Percentiles rank a stretch among this genome's conserved stretches.
phyloP scores from a whole-genome alignment of 192 early-diverging fungal species.

The Geosiphon pyriformis region DNA sequence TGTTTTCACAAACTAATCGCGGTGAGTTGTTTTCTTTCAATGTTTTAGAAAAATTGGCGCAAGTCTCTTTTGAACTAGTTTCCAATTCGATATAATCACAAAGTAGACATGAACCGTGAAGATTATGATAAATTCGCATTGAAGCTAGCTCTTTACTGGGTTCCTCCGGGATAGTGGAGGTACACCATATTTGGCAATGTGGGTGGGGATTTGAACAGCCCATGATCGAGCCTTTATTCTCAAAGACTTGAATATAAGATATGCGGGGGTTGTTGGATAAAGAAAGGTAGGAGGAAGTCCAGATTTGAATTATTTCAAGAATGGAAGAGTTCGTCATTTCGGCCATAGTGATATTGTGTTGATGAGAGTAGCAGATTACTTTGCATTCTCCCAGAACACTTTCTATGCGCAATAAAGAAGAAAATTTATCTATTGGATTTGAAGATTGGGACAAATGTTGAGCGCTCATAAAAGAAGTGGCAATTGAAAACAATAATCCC shows the following conservation, averaged over 20 bases:
- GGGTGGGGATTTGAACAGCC: conserved; percentile 98
- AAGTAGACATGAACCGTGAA: conserved; percentile 61
- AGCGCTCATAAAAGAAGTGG: neutral
- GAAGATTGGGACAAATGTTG: neutral
- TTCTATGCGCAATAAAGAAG: conserved; percentile 49
- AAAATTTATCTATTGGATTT: conserved; percentile 5
- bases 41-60: no score
- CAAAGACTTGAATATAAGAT: conserved; percentile 90
- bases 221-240: conserved; percentile 96
- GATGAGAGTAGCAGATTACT: conserved; percentile 91
- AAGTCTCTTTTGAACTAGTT: conserved; percentile 2
- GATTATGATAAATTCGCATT: conserved; percentile 54
- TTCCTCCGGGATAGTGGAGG: conserved; percentile 78
- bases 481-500: no score
- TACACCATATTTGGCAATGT: conserved; percentile 92
- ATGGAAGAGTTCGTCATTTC: conserved; percentile 74
- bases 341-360: conserved; percentile 84
- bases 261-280: conserved; percentile 51
- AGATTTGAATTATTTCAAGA: conserved; percentile 58
- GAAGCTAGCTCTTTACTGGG: conserved; percentile 64
- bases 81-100: conserved; percentile 77
- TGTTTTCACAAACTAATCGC: conserved; percentile 76
- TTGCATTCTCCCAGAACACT: conserved; percentile 72
- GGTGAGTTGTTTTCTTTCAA: conserved; percentile 40
- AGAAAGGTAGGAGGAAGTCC: conserved; percentile 61